A percentile compares a stretch with the other conserved stretches of the same genome.
Conservation (phyloP, 805 yeast species). For the Wickerhamiella australiensis region DNA sequence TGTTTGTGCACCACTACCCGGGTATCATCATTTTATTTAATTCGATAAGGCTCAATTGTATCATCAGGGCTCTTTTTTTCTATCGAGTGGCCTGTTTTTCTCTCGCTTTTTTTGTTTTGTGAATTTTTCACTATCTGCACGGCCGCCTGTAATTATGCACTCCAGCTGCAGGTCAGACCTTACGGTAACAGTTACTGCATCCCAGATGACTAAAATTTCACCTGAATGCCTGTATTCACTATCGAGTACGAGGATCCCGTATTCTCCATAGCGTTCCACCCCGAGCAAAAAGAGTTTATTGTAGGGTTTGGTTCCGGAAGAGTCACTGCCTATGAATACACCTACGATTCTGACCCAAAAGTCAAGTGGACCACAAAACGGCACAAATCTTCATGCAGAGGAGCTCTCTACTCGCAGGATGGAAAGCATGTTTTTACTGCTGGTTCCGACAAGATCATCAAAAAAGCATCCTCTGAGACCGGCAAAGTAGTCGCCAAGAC, state of each 20-base stretch:
- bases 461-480: slow-evolving; percentile 54
- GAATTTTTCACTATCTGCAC: too few relatives aligned
- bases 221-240: slow-evolving; percentile 18
- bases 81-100: too few relatives aligned
- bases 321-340: slow-evolving; percentile 49
- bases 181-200: too few relatives aligned
- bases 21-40: too few relatives aligned
- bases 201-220: background rate
- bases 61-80: too few relatives aligned
- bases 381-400: slow-evolving; percentile 80
- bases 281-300: slow-evolving; percentile 48
- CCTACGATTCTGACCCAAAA: slow-evolving; percentile 34
- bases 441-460: slow-evolving; percentile 71
- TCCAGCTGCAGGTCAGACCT: too few relatives aligned
- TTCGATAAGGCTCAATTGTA: too few relatives aligned
- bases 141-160: too few relatives aligned
- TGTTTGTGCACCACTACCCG: too few relatives aligned
- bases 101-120: too few relatives aligned
- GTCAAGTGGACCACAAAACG: slow-evolving; percentile 71
- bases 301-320: slow-evolving; percentile 79
- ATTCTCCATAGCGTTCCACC: slow-evolving; percentile 72
- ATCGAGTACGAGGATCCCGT: slow-evolving; percentile 30
- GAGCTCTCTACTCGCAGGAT: slow-evolving; percentile 50
- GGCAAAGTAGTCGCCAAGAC: slow-evolving; percentile 65
- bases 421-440: slow-evolving; percentile 56